phyloP scores from a whole-genome alignment of 2,329 filamentous ascomycete genomes.

The Clonostachys rosea region DNA sequence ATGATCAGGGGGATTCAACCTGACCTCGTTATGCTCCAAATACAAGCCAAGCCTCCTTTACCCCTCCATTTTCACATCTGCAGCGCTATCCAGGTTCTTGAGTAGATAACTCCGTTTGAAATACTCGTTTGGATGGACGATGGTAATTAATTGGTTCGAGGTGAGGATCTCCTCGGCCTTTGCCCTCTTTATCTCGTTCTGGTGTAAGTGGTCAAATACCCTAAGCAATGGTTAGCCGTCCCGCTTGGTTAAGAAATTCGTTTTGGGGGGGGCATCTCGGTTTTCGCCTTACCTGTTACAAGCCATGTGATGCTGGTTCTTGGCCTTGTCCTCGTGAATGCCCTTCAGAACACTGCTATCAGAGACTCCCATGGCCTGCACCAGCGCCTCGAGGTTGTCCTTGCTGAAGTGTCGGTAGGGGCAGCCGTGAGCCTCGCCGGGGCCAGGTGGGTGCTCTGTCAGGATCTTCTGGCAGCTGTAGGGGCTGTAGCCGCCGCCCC shows the following conservation, averaged over 20 bases:
- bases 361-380: constrained; percentile 74
- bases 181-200: constrained; percentile 69
- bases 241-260: neutral
- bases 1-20: too few species aligned
- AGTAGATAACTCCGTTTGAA: constrained; percentile 92
- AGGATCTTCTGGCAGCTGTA: constrained; percentile 95
- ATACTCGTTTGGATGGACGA: constrained; percentile 96
- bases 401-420: constrained; percentile 89
- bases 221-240: constrained; percentile 25
- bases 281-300: constrained; percentile 70
- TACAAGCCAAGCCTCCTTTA: constrained; percentile 16
- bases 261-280: neutral
- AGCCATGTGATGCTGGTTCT: constrained; percentile 87
- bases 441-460: constrained; percentile 79
- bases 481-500: constrained; percentile 82
- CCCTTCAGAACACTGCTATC: constrained; percentile 75
- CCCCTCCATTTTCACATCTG: constrained; percentile 54
- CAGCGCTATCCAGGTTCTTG: constrained; percentile 65
- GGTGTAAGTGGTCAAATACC: constrained; percentile 87
- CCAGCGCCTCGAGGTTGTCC: constrained; percentile 75
- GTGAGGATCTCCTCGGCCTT: constrained; percentile 71
- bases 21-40: neutral
- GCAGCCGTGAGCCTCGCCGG: constrained; percentile 91
- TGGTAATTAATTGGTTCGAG: constrained; percentile 80
- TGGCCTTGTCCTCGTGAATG: constrained; percentile 84